Conservation (phyloP, 495 filamentous ascomycete genomes). For the Cetradonia linearis region DNA sequence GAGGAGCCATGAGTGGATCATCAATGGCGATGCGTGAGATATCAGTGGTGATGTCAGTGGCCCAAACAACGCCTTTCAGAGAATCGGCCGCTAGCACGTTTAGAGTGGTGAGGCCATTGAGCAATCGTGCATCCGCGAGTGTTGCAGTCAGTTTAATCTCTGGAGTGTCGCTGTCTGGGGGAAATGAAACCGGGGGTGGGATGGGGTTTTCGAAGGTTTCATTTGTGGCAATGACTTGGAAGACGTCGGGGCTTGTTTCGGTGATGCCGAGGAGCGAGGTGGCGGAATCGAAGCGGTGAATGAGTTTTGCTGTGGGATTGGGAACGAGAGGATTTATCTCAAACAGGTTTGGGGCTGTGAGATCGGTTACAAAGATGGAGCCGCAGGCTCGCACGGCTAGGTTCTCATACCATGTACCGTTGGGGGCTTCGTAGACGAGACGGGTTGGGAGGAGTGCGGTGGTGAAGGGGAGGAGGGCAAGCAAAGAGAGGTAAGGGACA, state of each 20-base stretch:
- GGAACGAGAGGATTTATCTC: slow-evolving; percentile 8
- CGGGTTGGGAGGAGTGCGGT: slow-evolving; percentile 4
- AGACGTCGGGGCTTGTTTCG: slow-evolving; percentile 8
- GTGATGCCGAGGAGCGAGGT: slow-evolving; percentile 10
- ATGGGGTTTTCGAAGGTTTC: not conserved
- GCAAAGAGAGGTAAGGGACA: not conserved
- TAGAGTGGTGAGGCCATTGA: not conserved
- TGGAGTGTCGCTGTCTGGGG: not conserved
- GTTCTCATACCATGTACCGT: slow-evolving; percentile 36
- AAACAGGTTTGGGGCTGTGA: slow-evolving; percentile 26
- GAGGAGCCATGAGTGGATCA: slow-evolving; percentile 24
- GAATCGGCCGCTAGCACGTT: slow-evolving; percentile 22
- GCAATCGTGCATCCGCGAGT: not conserved
- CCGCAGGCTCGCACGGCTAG: slow-evolving; percentile 39
- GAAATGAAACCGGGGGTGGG: not conserved
- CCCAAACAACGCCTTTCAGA: slow-evolving; percentile 28
- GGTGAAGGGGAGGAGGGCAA: not conserved
- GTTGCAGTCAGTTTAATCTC: not conserved
- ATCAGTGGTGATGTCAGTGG: slow-evolving; percentile 21
- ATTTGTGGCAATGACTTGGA: slow-evolving; percentile 8
- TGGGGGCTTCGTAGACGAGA: slow-evolving; percentile 27
- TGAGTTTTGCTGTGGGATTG: not conserved
- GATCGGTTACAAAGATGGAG: slow-evolving; percentile 35
- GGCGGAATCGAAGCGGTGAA: slow-evolving; percentile 6
- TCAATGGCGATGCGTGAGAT: slow-evolving; percentile 23